phyloP scores from a whole-genome alignment of 805 yeast genomes.

The Ogataea ganodermae region DNA sequence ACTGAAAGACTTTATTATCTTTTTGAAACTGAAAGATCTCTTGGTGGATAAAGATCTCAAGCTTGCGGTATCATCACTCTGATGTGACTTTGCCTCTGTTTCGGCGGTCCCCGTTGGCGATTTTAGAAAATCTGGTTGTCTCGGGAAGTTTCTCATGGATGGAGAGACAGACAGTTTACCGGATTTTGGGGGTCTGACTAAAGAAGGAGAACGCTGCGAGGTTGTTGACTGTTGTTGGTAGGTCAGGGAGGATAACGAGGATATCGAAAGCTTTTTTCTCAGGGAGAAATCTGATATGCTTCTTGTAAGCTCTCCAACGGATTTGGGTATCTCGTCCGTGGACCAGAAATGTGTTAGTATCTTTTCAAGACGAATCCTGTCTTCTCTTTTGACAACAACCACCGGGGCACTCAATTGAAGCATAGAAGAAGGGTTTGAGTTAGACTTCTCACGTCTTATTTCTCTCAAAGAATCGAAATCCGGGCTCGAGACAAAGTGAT shows the following conservation, averaged over 20 bases:
- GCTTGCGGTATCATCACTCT: constrained; percentile 3
- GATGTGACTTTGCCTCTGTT: not conserved
- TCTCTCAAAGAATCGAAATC: constrained; percentile 14
- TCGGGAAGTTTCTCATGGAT: constrained; percentile 16
- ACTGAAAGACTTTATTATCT: constrained; percentile 20
- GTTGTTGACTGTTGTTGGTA: constrained; percentile 12
- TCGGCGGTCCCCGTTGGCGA: constrained; percentile 3
- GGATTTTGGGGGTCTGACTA: constrained; percentile 8
- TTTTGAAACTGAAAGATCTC: constrained; percentile 18
- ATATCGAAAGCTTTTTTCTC: constrained; percentile 20
- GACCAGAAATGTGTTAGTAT: constrained; percentile 36
- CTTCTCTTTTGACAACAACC: constrained; percentile 18
- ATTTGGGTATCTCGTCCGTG: constrained; percentile 31
- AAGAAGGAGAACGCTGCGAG: constrained; percentile 11
- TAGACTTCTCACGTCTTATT: constrained; percentile 10
- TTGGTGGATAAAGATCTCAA: constrained; percentile 11
- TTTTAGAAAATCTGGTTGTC: not conserved
- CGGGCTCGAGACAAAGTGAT: constrained; percentile 11
- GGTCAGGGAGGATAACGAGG: constrained; percentile 18
- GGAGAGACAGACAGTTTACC: constrained; percentile 15
- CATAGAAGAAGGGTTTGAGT: not conserved
- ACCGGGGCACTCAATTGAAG: constrained; percentile 1
- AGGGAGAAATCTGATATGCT: constrained; percentile 23
- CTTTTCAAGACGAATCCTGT: constrained; percentile 31
- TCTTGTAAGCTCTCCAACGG: constrained; percentile 16